Percentiles rank a stretch among this genome's conserved stretches.
Conservation (phyloP, 2,329 filamentous ascomycete genomes). For the Annulohypoxylon truncatum region DNA sequence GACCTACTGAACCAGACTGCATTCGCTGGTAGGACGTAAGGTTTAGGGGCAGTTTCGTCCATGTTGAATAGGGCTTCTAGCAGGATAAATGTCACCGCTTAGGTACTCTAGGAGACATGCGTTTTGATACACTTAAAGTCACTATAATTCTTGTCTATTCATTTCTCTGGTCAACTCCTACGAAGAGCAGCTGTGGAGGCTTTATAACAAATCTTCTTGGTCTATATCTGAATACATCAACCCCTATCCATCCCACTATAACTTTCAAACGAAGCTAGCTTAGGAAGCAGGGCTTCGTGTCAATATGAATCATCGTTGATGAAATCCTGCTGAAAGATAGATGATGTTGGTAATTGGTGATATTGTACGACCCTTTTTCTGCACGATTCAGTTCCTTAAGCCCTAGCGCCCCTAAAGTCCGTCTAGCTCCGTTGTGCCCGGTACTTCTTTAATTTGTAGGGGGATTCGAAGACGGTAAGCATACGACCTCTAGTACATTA, state of each 20-base stretch:
- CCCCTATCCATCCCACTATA: neutral
- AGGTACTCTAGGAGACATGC: neutral
- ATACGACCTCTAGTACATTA: too few relatives aligned
- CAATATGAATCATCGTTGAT: neutral
- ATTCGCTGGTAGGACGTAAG: slow-evolving; percentile 42
- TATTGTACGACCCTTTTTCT: slow-evolving; percentile 3
- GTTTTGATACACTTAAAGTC: neutral
- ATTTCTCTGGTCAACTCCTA: neutral
- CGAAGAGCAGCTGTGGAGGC: neutral
- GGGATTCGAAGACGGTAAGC: neutral
- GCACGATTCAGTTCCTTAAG: slow-evolving; percentile 14
- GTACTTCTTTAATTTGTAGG: neutral
- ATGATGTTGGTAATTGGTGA: neutral
- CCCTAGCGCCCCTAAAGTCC: slow-evolving; percentile 27
- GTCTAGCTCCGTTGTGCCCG: slow-evolving; percentile 13
- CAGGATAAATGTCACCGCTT: neutral
- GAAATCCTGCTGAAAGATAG: neutral
- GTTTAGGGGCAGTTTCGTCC: slow-evolving; percentile 9
- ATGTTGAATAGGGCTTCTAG: neutral
- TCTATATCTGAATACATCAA: neutral
- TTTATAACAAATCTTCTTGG: neutral
- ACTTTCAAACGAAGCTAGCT: neutral
- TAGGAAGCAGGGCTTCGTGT: neutral
- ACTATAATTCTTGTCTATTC: neutral
- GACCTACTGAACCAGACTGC: slow-evolving; percentile 48